phyloP scores from a whole-genome alignment of 1,284 basidiomycete species.

The Marasmius fiardii region DNA sequence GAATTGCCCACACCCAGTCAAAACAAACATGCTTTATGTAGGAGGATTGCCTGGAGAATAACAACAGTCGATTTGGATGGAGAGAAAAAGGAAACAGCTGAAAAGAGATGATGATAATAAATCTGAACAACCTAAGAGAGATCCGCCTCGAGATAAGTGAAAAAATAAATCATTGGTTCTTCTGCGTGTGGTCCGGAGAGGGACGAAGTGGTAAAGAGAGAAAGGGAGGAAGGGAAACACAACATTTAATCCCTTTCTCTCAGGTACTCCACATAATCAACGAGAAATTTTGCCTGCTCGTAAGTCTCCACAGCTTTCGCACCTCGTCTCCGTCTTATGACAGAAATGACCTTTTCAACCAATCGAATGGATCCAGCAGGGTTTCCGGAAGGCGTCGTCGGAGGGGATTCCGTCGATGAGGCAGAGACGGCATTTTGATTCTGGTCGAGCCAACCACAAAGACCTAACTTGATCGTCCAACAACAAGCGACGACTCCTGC shows the following conservation, averaged over 20 bases:
- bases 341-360: constrained; percentile 70
- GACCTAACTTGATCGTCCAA: constrained; percentile 91
- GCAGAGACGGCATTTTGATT: too few relatives aligned
- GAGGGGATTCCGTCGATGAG: too few relatives aligned
- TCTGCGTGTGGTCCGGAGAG: neutral
- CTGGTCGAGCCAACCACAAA: constrained; percentile 65
- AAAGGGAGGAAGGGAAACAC: neutral
- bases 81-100: too few relatives aligned
- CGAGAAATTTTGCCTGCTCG: constrained; percentile 86
- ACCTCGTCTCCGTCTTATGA: constrained; percentile 75
- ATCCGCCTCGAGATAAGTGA: too few relatives aligned
- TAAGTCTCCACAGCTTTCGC: constrained; percentile 88
- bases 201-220: neutral
- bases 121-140: too few relatives aligned
- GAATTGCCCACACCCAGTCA: too few relatives aligned
- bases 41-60: too few relatives aligned
- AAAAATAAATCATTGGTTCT: neutral
- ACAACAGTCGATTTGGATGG: too few relatives aligned
- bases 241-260: constrained; percentile 21
- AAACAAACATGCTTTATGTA: too few relatives aligned
- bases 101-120: too few relatives aligned
- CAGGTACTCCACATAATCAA: constrained; percentile 75
- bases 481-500: constrained; percentile 91
- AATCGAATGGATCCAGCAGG: constrained; percentile 32
- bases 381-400: too few relatives aligned